A percentile compares a stretch with the other conserved stretches of the same genome.
These are phyloP conservation scores for Agaricales sp. DNA, from an alignment of 1,284 basidiomycete species.

Conservation along the genomic window DNA sequence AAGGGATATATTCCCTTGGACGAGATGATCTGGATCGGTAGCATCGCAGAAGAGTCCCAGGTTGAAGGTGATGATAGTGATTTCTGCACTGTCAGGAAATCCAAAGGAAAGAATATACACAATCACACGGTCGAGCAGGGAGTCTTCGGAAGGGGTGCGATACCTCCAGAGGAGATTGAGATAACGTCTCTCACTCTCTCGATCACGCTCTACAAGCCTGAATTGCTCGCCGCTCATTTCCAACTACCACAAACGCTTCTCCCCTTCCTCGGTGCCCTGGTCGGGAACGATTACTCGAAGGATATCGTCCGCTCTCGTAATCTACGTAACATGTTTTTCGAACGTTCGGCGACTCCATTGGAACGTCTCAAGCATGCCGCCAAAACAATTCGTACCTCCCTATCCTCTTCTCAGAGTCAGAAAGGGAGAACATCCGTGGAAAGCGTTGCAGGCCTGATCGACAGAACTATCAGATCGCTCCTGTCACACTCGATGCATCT, in stretches of 20 bases:
- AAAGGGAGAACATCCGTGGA: conserved; percentile 44
- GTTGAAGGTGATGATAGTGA: conserved; percentile 35
- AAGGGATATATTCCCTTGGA: conserved; percentile 74
- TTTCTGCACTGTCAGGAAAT: conserved; percentile 48
- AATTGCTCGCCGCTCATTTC: conserved; percentile 52
- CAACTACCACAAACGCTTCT: conserved; percentile 63
- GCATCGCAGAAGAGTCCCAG: conserved; percentile 20
- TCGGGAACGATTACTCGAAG: conserved; percentile 78
- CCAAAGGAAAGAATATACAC: conserved; percentile 31
- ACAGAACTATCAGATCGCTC: conserved; percentile 47
- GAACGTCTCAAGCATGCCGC: conserved; percentile 55
- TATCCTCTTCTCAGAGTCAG: conserved; percentile 33
- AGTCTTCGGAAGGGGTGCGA: conserved; percentile 32
- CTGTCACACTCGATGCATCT: conserved; percentile 36
- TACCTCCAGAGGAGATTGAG: conserved; percentile 39
- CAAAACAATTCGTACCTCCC: conserved; percentile 38
- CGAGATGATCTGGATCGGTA: conserved; percentile 63
- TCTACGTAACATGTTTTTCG: conserved; percentile 59
- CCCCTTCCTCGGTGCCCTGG: conserved; percentile 75
- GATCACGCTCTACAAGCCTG: conserved; percentile 55
- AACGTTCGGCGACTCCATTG: conserved; percentile 37
- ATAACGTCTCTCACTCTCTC: conserved; percentile 33
- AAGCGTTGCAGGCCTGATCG: conserved; percentile 68
- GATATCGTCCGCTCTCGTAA: conserved; percentile 33
- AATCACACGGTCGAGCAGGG: conserved; percentile 11